Base-by-base conservation (phyloP, 2,329 filamentous ascomycete species). In the Aspergillus sp. region DNA sequence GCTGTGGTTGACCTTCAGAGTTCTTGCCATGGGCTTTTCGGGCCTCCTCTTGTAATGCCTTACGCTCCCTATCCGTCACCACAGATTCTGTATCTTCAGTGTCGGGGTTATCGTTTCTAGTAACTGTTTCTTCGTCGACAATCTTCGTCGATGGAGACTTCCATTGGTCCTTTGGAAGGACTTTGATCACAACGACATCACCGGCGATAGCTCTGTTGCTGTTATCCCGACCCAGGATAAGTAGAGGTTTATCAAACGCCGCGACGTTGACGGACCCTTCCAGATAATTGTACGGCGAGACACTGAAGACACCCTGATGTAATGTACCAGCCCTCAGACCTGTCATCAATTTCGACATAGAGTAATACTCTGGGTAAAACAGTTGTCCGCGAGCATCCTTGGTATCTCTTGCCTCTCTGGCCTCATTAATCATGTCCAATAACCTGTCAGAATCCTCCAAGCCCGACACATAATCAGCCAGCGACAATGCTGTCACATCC, bases 211-310 rank as follows among this genome's bases (percentile, higher is more conserved):
- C 84, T 56, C 93, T 82, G 70, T 97, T 98, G 74, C 95, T 96
- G 69, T 94, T 96, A 62, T 98, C 93, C 51, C 93, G 81, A 10
- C 93, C 93, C 13, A 97, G 78, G 42, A 98, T 80, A 13, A 98
- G 77, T 25, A 98, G 79, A 1, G 90, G 80, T 60, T 93, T 94
- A 50, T 93, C 85, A 61, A 98, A 98, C 4, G 90, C 83, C 1
- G 90, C 83, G 0, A 95, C 90, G 59, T 91, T 85, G 53, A 97
- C 86, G 1, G 89, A 90, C 1, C 89, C 93, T 67, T 98, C 93
- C 9, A 98, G 77, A 60, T 97, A 98, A 72, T 98, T 98, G 76
- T 97, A 98, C 1, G 89, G 88, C 6, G 93, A 97, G 23, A 97
- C 89, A 62, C 90, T 95, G 74, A 96, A 98, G 20, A 88, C 84